phyloP scores from a whole-genome alignment of 2,329 filamentous ascomycete species.

The Penicillium sp. region DNA sequence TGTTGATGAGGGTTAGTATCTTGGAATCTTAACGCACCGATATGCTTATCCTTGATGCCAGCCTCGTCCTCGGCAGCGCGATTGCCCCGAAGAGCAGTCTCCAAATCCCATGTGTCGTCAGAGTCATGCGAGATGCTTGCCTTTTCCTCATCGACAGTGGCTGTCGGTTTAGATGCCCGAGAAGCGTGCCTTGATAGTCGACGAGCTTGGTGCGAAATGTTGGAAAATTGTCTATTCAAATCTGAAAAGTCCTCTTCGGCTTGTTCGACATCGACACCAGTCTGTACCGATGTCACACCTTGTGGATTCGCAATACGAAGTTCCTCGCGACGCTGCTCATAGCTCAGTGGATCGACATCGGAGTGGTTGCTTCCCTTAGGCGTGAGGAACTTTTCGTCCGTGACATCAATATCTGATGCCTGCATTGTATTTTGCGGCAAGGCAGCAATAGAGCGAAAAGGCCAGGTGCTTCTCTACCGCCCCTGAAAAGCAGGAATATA shows the following conservation, averaged over 20 bases:
- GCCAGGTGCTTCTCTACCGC: neutral
- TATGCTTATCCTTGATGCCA: conserved; percentile 77
- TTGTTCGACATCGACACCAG: conserved; percentile 48
- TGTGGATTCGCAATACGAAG: conserved; percentile 32
- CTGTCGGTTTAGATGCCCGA: conserved; percentile 26
- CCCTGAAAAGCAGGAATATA: neutral
- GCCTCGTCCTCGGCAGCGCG: conserved; percentile 70
- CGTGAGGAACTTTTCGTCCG: conserved; percentile 21
- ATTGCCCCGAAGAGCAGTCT: conserved; percentile 70
- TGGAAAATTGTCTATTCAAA: conserved; percentile 41
- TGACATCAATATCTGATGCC: neutral
- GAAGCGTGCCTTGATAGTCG: conserved; percentile 36
- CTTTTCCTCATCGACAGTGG: conserved; percentile 60
- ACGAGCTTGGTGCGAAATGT: conserved; percentile 38
- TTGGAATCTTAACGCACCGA: conserved; percentile 45
- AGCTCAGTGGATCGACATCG: conserved; percentile 30
- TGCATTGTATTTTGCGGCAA: neutral
- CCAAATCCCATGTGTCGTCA: conserved; percentile 70
- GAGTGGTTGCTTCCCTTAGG: conserved; percentile 23
- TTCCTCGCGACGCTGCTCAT: conserved; percentile 33
- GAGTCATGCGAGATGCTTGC: conserved; percentile 43
- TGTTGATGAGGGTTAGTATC: neutral
- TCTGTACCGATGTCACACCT: conserved; percentile 32
- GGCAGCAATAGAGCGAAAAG: neutral
- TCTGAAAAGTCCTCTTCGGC: conserved; percentile 46